These are phyloP conservation scores for Solanum tarapatanum DNA, from an alignment of 257 asterid species.

Conservation along the genomic window DNA sequence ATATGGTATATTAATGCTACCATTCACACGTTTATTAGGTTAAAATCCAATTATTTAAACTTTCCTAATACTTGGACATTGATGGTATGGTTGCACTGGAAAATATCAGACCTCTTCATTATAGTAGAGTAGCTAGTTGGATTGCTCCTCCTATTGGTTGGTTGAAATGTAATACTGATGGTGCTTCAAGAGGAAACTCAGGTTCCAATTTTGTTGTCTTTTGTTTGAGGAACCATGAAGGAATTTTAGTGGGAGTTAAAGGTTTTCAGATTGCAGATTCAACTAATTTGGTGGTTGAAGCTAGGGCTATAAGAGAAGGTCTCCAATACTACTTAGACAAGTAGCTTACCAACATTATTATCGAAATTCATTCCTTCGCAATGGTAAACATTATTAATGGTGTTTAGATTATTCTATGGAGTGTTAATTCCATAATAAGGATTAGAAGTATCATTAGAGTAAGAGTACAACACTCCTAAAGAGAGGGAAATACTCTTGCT, in stretches of 20 bases:
- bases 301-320: too few species aligned
- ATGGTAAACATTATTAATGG: too few species aligned
- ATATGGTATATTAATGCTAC: too few species aligned
- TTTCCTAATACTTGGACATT: background rate
- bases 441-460: background rate
- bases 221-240: background rate
- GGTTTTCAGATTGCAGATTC: background rate
- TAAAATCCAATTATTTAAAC: background rate
- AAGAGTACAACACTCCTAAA: too few species aligned
- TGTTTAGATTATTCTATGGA: too few species aligned
- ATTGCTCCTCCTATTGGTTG: background rate
- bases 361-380: too few species aligned
- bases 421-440: background rate
- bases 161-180: too few species aligned
- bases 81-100: background rate
- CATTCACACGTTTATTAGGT: background rate
- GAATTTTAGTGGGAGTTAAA: too few species aligned
- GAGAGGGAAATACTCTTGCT: too few species aligned
- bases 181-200: too few species aligned
- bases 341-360: too few species aligned
- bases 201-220: background rate
- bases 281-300: too few species aligned
- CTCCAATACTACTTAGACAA: background rate
- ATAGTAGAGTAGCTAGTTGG: background rate
- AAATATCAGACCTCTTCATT: background rate